phyloP scores from a whole-genome alignment of 2,329 filamentous ascomycete species.

The Exophiala aquamarina region DNA sequence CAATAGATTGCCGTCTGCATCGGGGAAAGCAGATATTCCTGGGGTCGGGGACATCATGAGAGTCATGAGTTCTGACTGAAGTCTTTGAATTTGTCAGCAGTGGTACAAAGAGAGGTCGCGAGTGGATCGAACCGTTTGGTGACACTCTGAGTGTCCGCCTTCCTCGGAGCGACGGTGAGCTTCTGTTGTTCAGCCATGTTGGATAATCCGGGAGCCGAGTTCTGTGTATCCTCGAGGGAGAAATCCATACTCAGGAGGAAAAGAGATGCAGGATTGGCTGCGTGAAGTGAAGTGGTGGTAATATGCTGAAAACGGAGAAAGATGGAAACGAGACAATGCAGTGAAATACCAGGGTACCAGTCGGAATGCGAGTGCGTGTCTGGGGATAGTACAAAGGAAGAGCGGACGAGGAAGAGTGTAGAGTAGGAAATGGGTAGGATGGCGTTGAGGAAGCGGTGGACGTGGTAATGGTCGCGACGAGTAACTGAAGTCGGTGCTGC shows the following conservation, averaged over 20 bases:
- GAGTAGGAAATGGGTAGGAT: neutral
- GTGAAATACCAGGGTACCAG: neutral
- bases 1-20: slow-evolving; percentile 83
- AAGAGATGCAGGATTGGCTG: slow-evolving; percentile 8
- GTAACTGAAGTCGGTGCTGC: too few relatives aligned
- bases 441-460: neutral
- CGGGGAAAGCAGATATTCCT: slow-evolving; percentile 92
- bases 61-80: slow-evolving; percentile 97
- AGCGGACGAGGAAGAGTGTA: too few relatives aligned
- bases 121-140: slow-evolving; percentile 65
- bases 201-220: slow-evolving; percentile 61
- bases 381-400: slow-evolving; percentile 2
- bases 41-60: slow-evolving; percentile 94
- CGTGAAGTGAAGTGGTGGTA: slow-evolving; percentile 16
- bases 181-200: slow-evolving; percentile 59
- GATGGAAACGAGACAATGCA: slow-evolving; percentile 8
- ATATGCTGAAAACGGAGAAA: slow-evolving; percentile 26
- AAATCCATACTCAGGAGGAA: slow-evolving; percentile 48
- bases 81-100: slow-evolving; percentile 50
- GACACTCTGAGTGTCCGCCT: slow-evolving; percentile 69
- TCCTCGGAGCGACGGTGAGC: slow-evolving; percentile 55
- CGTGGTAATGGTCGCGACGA: too few relatives aligned
- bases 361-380: neutral
- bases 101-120: neutral
- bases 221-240: slow-evolving; percentile 64